A percentile compares a stretch with the other conserved stretches of the same genome.
phyloP scores from a whole-genome alignment of 2,329 filamentous ascomycete species.

The Rhynchosporium secalis region DNA sequence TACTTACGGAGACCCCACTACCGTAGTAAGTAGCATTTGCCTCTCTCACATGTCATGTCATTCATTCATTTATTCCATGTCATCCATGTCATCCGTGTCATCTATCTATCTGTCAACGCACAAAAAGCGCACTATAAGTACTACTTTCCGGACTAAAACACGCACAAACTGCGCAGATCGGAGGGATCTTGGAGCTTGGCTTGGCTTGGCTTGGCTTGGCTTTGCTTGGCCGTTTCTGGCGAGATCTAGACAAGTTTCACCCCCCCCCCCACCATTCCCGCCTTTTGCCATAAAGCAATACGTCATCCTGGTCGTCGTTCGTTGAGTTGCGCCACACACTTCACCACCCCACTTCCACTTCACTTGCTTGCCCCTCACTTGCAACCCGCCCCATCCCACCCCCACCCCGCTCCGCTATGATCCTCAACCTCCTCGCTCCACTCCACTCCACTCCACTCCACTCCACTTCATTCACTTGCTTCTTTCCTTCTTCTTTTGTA shows the following conservation, averaged over 20 bases:
- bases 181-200: neutral
- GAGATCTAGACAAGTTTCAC: neutral
- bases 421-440: too few species aligned
- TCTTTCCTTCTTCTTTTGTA: neutral
- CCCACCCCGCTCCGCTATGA: too few species aligned
- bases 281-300: neutral
- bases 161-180: neutral
- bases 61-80: too few species aligned
- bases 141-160: too few species aligned
- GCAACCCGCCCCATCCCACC: too few species aligned
- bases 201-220: too few species aligned
- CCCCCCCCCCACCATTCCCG: neutral
- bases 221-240: neutral
- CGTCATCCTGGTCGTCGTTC: too few species aligned
- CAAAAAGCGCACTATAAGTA: too few species aligned
- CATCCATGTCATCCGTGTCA: too few species aligned
- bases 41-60: conserved; percentile 10
- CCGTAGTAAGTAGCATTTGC: neutral
- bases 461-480: neutral
- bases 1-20: too few species aligned
- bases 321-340: neutral
- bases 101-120: too few species aligned
- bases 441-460: too few species aligned
- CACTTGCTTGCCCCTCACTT: neutral
- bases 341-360: neutral